Evolutionary conservation across 2,329 filamentous ascomycete species (phyloP), one percentile per base, ranked within the genome.

Genomic region (Pseudocercospora fijiensis): DNA sequence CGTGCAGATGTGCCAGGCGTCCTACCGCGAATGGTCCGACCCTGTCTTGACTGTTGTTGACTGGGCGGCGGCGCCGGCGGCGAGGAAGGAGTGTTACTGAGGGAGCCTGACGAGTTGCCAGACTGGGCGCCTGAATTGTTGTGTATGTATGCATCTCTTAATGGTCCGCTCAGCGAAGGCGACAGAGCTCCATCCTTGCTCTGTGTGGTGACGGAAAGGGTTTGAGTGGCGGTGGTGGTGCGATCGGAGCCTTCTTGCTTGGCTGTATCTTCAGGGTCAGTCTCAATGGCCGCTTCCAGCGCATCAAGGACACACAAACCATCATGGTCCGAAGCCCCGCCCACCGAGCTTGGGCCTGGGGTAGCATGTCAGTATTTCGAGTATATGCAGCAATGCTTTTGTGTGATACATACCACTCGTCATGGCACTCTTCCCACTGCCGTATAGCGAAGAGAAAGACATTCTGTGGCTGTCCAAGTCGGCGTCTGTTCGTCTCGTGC

Each of bases 31-130:
- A 72, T 63, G 9, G 70, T 71, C 43, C 73, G 64, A 8, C 69
- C 67, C 53, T 70, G 66, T 28, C 67, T 62, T 5, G 69, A 59
- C 11, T 57, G 28, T 41, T 61, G 52, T 41, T 61, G 52, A 16
- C 58, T 60, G 26, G 69, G 66, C 13, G 66, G 65, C 7, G 70
- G 69, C 28, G 69, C 65, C 13, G 66, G 65, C 7, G 70, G 69
- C 7, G 72, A 72, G 9, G 88, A 88, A 4, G 89, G 89, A 72
- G 90, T 92, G 66, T 90, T 85, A 73, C 88, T 93, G 77, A 90
- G 93, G 43, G 88, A 86, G 49, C 90, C 92, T 76, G 91, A 93
- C 27, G 86, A 88, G 73, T 90, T 95, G 71, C 93, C 76, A 90
- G 89, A 84, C 86, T 70, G 85, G 41, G 51, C 83, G 57, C 61